Evolutionary conservation across 441 rosid species (phyloP).

Genomic region (Euphorbia corollata): DNA sequence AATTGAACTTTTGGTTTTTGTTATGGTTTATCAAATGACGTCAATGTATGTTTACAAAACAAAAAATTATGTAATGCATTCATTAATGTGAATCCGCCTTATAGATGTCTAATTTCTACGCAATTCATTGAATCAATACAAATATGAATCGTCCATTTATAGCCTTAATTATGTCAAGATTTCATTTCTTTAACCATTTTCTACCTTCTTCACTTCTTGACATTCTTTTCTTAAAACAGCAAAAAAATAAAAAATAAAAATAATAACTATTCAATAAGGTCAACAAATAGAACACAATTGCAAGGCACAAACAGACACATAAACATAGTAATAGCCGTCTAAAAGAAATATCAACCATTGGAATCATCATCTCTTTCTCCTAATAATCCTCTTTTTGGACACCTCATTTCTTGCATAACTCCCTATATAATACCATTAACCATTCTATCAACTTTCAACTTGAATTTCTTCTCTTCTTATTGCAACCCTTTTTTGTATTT

Average conservation of each 20-base stretch:
- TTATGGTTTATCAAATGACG: not conserved
- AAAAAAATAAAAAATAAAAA: too few species aligned
- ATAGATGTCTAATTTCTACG: not conserved
- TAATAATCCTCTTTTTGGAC: constrained; percentile 9
- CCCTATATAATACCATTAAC: constrained; percentile 14
- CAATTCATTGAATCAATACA: not conserved
- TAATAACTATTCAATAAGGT: too few species aligned
- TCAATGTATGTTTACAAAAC: not conserved
- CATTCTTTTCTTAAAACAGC: too few species aligned
- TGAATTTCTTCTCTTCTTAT: not conserved
- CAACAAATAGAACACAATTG: too few species aligned
- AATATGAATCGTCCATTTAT: not conserved
- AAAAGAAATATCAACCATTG: constrained; percentile 26
- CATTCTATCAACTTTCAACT: not conserved
- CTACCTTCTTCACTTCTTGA: too few species aligned
- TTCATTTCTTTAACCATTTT: too few species aligned
- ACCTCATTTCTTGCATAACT: not conserved
- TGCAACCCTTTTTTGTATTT: not conserved
- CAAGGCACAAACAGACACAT: constrained; percentile 24
- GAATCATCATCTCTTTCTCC: constrained; percentile 23
- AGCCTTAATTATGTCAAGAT: not conserved
- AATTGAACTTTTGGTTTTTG: too few species aligned
- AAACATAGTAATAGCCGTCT: constrained; percentile 25
- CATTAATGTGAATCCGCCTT: not conserved
- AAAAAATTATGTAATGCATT: not conserved